Evolutionary conservation across 2,329 filamentous ascomycete species (phyloP).

Genomic region (Pseudogymnoascus sp.): DNA sequence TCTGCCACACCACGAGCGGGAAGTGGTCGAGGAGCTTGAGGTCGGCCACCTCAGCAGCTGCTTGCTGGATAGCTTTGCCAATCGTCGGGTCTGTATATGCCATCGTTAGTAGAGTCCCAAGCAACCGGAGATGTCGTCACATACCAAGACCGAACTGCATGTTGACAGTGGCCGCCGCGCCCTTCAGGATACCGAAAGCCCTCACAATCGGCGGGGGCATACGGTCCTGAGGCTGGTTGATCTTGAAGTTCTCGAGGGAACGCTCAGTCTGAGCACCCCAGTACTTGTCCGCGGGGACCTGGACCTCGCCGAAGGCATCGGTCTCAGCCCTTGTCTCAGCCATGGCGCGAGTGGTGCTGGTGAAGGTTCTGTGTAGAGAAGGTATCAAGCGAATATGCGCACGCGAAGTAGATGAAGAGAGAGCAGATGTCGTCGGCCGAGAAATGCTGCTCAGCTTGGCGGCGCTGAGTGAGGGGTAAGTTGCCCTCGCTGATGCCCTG

Average conservation of each 20-base stretch:
- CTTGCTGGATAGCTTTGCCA: conserved; percentile 88
- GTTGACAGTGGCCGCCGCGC: conserved; percentile 91
- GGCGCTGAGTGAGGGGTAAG: background rate
- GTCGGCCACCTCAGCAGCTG: conserved; percentile 84
- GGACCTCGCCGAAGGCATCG: conserved; percentile 95
- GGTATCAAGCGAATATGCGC: conserved; percentile 17
- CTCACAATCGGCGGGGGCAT: conserved; percentile 90
- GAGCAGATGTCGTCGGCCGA: conserved; percentile 7
- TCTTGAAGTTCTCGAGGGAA: conserved; percentile 94
- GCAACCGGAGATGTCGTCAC: conserved; percentile 18
- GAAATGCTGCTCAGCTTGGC: background rate
- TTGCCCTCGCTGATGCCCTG: conserved; percentile 17
- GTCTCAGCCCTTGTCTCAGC: conserved; percentile 71
- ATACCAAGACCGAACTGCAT: conserved; percentile 85
- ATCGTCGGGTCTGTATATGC: conserved; percentile 66
- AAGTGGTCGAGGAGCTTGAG: conserved; percentile 96
- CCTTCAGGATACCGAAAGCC: conserved; percentile 96
- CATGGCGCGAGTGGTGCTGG: conserved; percentile 28
- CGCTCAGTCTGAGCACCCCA: conserved; percentile 98
- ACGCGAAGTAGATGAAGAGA: conserved; percentile 15
- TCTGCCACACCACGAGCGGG: conserved; percentile 98
- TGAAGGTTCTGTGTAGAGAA: conserved; percentile 23
- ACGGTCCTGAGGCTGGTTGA: conserved; percentile 98
- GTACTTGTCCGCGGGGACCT: conserved; percentile 89
- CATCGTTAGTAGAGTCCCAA: background rate